Conservation (phyloP, 2,329 filamentous ascomycete species). For the Emmonsia crescens region DNA sequence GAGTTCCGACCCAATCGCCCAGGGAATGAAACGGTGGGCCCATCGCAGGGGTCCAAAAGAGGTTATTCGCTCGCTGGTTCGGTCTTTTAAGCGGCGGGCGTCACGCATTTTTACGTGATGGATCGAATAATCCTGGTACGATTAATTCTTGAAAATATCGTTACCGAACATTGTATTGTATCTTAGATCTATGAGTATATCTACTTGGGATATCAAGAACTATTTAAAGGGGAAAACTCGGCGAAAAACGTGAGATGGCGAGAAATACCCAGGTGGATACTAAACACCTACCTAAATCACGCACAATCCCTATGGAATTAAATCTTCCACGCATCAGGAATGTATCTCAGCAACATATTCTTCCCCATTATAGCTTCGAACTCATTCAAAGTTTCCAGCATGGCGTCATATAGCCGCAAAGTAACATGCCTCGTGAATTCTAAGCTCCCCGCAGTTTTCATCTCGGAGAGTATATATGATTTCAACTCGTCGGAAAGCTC, state of each 20-base stretch:
- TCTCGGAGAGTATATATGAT: constrained; percentile 6
- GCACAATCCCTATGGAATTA: neutral
- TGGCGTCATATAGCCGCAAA: neutral
- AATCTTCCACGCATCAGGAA: neutral
- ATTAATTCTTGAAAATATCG: too few species aligned
- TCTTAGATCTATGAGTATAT: too few species aligned
- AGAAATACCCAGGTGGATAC: too few species aligned
- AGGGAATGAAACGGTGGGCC: neutral
- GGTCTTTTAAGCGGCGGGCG: neutral
- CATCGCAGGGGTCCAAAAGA: neutral
- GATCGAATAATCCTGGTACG: neutral
- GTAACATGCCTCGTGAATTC: constrained; percentile 2
- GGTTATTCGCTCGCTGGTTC: neutral
- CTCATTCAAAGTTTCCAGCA: neutral
- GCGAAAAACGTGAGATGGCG: too few species aligned
- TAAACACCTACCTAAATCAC: too few species aligned
- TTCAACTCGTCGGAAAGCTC: neutral
- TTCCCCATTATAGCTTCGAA: neutral
- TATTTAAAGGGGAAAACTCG: too few species aligned
- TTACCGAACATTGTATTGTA: too few species aligned
- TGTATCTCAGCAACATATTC: neutral
- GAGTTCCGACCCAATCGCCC: neutral
- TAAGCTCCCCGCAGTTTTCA: constrained; percentile 4
- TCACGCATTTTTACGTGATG: neutral
- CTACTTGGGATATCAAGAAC: too few species aligned